Base-by-base conservation (phyloP, 352 stramenopile species). In the Aphanomyces stellatus region DNA sequence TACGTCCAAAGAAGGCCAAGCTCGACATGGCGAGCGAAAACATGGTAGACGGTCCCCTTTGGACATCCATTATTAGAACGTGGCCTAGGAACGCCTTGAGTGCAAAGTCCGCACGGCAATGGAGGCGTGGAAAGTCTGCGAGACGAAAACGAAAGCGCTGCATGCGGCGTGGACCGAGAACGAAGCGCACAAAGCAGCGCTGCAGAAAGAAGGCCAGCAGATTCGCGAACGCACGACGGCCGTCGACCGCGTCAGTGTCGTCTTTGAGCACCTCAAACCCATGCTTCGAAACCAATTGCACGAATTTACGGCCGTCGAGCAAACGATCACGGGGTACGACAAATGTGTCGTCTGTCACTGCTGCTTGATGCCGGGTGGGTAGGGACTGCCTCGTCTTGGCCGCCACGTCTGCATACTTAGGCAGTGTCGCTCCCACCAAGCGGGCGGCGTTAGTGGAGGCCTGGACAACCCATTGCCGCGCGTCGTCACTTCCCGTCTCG, bases 1-100 rank as follows among this genome's bases (percentile, higher is more conserved):
- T 88, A 4, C 77, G 77, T 0, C 80, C 82, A 17, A 87, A 78
- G 27, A 72, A 82, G 42, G 72, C 77, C 46, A 72, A 77, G 35
- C 74, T 90, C 3, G 55, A 76, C 4, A 61, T 76, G 25, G 81
- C 77, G 0, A 69, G 88, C 53, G 59, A 56, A 1, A 73, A 78
- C 34, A 84, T 85, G 24, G 48, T 80, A 22, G 74, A n/a, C n/a
- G n/a, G n/a, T n/a, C n/a, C n/a, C n/a, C n/a, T n/a, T n/a, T n/a
- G n/a, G n/a, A n/a, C n/a, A n/a, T n/a, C n/a, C n/a, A n/a, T n/a
- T n/a, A n/a, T n/a, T n/a, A n/a, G n/a, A n/a, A n/a, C n/a, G n/a
- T 85, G 30, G 75, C 80, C 13, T 78, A 84, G 41, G 80, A 83
- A 10, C 61, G 86, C n/a, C 7, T 67, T 1, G 27, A 67, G 60